These are phyloP conservation scores for Fusarium abutilonis DNA, from an alignment of 2,329 filamentous ascomycete species.

Conservation along the genomic window DNA sequence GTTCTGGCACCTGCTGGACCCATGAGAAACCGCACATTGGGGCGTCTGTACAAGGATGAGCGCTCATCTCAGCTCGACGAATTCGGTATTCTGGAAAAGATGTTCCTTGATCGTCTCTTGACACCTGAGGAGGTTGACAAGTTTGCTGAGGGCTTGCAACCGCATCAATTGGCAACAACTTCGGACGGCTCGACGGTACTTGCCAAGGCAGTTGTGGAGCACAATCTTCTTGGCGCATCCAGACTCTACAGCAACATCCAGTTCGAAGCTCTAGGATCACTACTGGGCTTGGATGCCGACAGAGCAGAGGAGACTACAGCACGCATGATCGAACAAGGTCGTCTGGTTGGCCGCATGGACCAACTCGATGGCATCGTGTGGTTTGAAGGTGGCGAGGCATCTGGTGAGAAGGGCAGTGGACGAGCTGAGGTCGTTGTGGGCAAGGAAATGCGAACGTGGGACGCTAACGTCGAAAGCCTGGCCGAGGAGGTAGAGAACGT, in stretches of 20 bases:
- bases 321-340: constrained; percentile 94
- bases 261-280: constrained; percentile 76
- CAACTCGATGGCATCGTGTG: constrained; percentile 90
- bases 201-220: constrained; percentile 92
- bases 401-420: constrained; percentile 73
- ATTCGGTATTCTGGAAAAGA: constrained; percentile 93
- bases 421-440: constrained; percentile 70
- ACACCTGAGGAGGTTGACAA: constrained; percentile 83
- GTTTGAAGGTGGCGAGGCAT: constrained; percentile 81
- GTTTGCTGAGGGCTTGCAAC: constrained; percentile 81
- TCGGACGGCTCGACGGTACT: constrained; percentile 93
- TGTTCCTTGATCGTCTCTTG: constrained; percentile 91
- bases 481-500: constrained; percentile 91
- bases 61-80: constrained; percentile 78
- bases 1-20: constrained; percentile 93
- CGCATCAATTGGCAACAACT: constrained; percentile 90
- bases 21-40: constrained; percentile 79
- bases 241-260: constrained; percentile 81
- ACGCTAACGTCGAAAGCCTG: constrained; percentile 84
- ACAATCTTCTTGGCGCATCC: constrained; percentile 90
- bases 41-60: constrained; percentile 92
- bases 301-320: constrained; percentile 92
- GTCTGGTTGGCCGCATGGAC: constrained; percentile 88
- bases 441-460: constrained; percentile 84
- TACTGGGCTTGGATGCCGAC: constrained; percentile 81